Evolutionary conservation across 495 filamentous ascomycete genomes (phyloP), one percentile per base, ranked within the genome.

Genomic region (Penicillium crystallinum): DNA sequence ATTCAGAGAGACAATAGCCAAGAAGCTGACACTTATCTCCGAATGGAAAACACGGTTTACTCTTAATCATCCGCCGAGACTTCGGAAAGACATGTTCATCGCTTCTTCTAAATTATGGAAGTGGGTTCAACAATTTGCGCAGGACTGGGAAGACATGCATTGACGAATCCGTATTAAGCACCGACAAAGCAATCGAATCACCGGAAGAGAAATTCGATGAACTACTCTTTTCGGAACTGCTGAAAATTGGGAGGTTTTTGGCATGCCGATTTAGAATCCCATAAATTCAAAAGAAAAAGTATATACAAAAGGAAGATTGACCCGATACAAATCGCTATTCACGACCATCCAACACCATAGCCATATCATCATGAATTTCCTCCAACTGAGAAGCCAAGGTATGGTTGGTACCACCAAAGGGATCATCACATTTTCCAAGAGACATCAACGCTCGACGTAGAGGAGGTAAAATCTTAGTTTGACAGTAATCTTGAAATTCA

Each of bases 11-110:
- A 56, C 59, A 49, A 63, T 65, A 42, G 59, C 62, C 21, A 65
- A 41, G 42, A 59, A 62, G 48, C 47, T 65, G 46, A 63, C 62
- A 6, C 38, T 65, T 38, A 21, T 65, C 7, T 65, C 62, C 33
- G 53, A 57, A 51, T 63, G 57, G 57, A 56, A 59, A 46, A 18
- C 47, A 40, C 57, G 47, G 29, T 63, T 52, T 53, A 57, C 49
- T 46, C 25, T 15, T 21, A 46, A 49, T 9, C 14, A 56, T 17
- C 31, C 21, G 15, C 52, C 35, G 17, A 64, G 37, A 46, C 55
- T 64, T 50, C 57, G 55, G 25, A 49, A 54, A 42, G 52, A 58
- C 30, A 52, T 64, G 57, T 64, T 61, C 55, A 49, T 61, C n/a
- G 33, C 61, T 37, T 58, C 57, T 31, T 46, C 61, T 21, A 27